Conservation (phyloP, 805 yeast genomes). For the Saturnispora halmiae region DNA sequence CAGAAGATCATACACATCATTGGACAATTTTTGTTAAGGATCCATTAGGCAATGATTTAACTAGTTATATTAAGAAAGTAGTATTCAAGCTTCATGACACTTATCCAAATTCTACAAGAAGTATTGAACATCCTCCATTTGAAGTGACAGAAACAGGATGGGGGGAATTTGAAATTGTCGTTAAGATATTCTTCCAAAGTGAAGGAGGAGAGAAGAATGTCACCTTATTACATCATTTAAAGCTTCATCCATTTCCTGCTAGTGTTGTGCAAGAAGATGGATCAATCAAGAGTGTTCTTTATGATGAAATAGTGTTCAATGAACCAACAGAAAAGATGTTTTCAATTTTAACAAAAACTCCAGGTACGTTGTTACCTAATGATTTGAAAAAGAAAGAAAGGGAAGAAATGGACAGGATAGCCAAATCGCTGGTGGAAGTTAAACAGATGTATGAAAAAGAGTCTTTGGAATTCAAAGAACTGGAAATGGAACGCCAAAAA, state of each 20-base stretch:
- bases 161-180: slow-evolving; percentile 96
- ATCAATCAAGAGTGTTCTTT: slow-evolving; percentile 51
- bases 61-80: slow-evolving; percentile 78
- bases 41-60: slow-evolving; percentile 70
- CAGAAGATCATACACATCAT: slow-evolving; percentile 84
- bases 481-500: slow-evolving; percentile 26
- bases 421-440: slow-evolving; percentile 28
- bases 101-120: slow-evolving; percentile 75
- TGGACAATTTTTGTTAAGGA: slow-evolving; percentile 92
- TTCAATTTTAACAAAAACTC: slow-evolving; percentile 60
- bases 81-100: slow-evolving; percentile 95
- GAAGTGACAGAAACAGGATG: slow-evolving; percentile 97
- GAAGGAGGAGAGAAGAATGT: slow-evolving; percentile 85
- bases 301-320: slow-evolving; percentile 87
- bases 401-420: slow-evolving; percentile 54
- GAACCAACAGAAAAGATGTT: slow-evolving; percentile 92
- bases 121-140: slow-evolving; percentile 84
- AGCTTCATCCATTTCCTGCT: slow-evolving; percentile 69
- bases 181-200: slow-evolving; percentile 77
- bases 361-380: slow-evolving; percentile 41
- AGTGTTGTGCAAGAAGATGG: slow-evolving; percentile 28
- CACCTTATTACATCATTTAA: slow-evolving; percentile 78
- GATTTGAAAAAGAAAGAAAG: slow-evolving; percentile 44
- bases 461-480: slow-evolving; percentile 20
- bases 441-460: slow-evolving; percentile 20